phyloP scores from a whole-genome alignment of 2,329 filamentous ascomycete species.

The Cryphonectria radicalis region DNA sequence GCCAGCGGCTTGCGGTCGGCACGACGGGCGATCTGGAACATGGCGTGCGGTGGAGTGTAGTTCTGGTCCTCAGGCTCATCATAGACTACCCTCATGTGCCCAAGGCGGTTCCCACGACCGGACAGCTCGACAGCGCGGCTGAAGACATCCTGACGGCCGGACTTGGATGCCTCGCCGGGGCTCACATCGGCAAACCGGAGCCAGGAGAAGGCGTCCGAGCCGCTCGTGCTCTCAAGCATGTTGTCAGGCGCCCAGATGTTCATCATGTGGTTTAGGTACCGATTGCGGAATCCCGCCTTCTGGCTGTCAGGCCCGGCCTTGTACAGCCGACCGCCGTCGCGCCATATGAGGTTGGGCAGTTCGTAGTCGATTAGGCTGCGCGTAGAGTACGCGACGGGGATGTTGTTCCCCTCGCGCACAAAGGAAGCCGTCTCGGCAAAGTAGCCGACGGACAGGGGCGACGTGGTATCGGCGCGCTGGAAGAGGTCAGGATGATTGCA shows the following conservation, averaged over 20 bases:
- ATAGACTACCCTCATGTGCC: conserved; percentile 70
- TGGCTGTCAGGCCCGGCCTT: conserved; percentile 74
- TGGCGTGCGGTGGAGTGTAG: conserved; percentile 73
- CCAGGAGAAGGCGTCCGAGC: conserved; percentile 79
- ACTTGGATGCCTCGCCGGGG: conserved; percentile 70
- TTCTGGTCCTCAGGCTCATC: conserved; percentile 64
- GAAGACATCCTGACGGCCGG: conserved; percentile 73
- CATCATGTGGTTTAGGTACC: conserved; percentile 79
- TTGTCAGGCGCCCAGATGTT: conserved; percentile 89
- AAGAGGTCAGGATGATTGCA: conserved; percentile 99
- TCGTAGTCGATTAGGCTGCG: conserved; percentile 84
- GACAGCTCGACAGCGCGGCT: conserved; percentile 70
- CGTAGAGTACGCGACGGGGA: conserved; percentile 85
- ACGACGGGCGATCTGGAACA: conserved; percentile 80
- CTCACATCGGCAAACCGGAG: conserved; percentile 84
- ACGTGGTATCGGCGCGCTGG: conserved; percentile 88
- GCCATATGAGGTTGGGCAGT: conserved; percentile 80
- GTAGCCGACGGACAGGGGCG: conserved; percentile 79
- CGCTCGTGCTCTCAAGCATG: conserved; percentile 65
- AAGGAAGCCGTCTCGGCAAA: conserved; percentile 97
- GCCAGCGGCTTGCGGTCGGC: conserved; percentile 69
- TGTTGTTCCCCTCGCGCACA: conserved; percentile 80
- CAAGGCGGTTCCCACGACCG: conserved; percentile 62
- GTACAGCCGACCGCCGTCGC: conserved; percentile 76
- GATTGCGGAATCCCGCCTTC: conserved; percentile 77